Evolutionary conservation across 2,329 filamentous ascomycete genomes (phyloP), one percentile per base, ranked within the genome.

Genomic region (Aspergillus fructus): DNA sequence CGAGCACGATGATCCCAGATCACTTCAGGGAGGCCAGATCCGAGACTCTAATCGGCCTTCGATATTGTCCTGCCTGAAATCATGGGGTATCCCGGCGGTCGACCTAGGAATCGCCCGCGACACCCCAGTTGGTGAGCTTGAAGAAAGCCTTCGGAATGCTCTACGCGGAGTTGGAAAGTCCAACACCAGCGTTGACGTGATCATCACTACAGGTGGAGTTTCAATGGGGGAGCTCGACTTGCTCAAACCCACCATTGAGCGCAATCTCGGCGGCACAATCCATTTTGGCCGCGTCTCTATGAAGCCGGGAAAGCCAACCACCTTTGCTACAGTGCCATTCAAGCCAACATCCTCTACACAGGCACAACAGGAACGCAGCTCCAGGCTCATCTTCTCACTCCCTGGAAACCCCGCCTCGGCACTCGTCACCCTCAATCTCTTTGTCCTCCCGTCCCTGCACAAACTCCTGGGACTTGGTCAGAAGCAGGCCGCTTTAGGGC

Each of bases 191-290:
- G 87, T 88, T 24, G 93, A 97, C 68, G 79, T 97, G 12, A 83
- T 99, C 57, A 86, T 99, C 68, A 97, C 94, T 15, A 93, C 90
- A 0, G 94, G 94, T 21, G 94, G 94, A 48, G 94, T 97, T 19
- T 96, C 91, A 9, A 99, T 99, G 94, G 94, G 94, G 56, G 94
- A 99, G 76, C 85, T 97, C 2, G 94, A 99, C 74, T 87, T 99
- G 7, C 85, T 99, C 19, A 99, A 99, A 73, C 93, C 94, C 0
- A 97, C 93, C 0, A 90, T 99, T 66, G 94, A 97, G 78, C 88
- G 93, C 42, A 82, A 87, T 1, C 84, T 99, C 1, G 91, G 92
- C 56, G 94, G 94, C 7, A 94, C 88, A 0, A 96, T 99, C 64
- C 94, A 97, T 74, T 99, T 99, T 66, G 94, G 94, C 23, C 89